A percentile compares a stretch with the other conserved stretches of the same genome.
phyloP scores from a whole-genome alignment of 2,329 filamentous ascomycete species.

The Ophiostoma triangulosporum region DNA sequence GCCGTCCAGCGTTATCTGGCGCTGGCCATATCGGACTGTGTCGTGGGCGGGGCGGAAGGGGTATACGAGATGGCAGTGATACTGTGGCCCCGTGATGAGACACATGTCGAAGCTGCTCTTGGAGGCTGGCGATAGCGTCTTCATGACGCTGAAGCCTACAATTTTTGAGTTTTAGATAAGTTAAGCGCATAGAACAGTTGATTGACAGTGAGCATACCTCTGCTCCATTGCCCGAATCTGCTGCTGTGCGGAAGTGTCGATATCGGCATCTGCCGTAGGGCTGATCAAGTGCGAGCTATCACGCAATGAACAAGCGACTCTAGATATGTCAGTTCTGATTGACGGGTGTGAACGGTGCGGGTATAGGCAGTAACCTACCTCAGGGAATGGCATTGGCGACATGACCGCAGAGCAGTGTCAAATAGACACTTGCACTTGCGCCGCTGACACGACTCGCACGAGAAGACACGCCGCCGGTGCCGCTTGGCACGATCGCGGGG shows the following conservation, averaged over 20 bases:
- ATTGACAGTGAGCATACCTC: background rate
- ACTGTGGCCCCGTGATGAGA: background rate
- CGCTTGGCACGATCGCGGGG: slow-evolving; percentile 1
- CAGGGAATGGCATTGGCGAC: background rate
- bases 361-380: background rate
- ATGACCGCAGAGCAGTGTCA: background rate
- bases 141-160: background rate
- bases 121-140: background rate
- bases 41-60: background rate
- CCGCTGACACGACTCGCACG: slow-evolving; percentile 1
- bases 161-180: background rate
- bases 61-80: background rate
- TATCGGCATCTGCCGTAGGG: background rate
- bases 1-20: background rate
- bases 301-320: background rate
- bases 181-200: background rate
- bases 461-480: background rate
- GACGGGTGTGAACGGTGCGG: background rate
- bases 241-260: background rate
- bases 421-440: slow-evolving; percentile 2
- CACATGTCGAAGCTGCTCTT: background rate
- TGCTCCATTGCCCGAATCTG: slow-evolving; percentile 2
- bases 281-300: slow-evolving; percentile 1
- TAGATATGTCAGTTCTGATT: background rate
- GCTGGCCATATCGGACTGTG: background rate